Conservation (phyloP, 2,329 filamentous ascomycete species). For the Aspergillus brunneoviolaceus region DNA sequence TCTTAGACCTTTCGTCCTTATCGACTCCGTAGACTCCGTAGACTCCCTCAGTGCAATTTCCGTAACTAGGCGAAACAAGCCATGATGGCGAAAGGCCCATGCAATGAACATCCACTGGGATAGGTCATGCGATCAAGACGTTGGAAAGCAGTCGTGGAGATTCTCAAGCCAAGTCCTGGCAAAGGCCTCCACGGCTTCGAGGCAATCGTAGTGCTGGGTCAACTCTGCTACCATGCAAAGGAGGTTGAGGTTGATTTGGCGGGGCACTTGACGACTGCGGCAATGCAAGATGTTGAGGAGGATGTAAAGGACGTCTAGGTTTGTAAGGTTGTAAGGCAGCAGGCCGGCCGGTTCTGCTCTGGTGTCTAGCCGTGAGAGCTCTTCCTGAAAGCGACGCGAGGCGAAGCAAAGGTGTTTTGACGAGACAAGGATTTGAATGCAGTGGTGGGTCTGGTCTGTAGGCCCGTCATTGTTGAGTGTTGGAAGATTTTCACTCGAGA, state of each 20-base stretch:
- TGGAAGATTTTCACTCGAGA: too few relatives aligned
- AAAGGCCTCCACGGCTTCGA: constrained; percentile 46
- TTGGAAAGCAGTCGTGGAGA: constrained; percentile 9
- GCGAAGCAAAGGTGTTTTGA: too few relatives aligned
- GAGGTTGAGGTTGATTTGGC: constrained; percentile 39
- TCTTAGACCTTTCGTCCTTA: background rate
- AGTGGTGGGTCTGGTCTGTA: too few relatives aligned
- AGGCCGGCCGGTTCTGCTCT: background rate
- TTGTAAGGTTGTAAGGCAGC: background rate
- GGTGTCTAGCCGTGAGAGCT: background rate
- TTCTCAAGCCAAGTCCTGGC: constrained; percentile 44
- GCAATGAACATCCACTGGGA: constrained; percentile 22
- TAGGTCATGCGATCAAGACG: background rate
- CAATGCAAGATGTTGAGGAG: constrained; percentile 51
- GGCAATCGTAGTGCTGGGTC: constrained; percentile 45
- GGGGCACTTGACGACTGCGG: constrained; percentile 42
- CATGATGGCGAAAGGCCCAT: constrained; percentile 1
- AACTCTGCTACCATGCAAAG: constrained; percentile 48
- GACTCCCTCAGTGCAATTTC: constrained; percentile 1
- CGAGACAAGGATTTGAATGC: too few relatives aligned
- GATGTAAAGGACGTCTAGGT: constrained; percentile 43
- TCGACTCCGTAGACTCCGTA: background rate
- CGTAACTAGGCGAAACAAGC: constrained; percentile 3
- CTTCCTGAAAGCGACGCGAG: background rate
- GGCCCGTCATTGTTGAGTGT: too few relatives aligned